Evolutionary conservation across 345 rosid genomes (phyloP).

Genomic region (Diplotaxis tenuifolia): DNA sequence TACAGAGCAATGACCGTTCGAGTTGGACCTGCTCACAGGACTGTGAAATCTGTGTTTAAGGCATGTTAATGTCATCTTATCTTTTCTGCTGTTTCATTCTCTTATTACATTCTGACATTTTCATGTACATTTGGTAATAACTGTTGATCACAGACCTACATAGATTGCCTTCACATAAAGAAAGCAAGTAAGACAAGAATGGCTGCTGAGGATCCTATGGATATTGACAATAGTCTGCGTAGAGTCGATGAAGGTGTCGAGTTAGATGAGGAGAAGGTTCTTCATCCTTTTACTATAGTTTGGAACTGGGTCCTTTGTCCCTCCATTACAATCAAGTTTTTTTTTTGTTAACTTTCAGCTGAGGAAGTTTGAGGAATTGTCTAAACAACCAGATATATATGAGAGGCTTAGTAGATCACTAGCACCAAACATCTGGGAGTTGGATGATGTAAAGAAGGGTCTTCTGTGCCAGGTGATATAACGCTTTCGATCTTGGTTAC

Average conservation of each 20-base stretch:
- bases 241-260: conserved; percentile 63
- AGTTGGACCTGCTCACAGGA: conserved; percentile 80
- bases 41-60: conserved; percentile 95
- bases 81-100: background rate
- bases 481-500: background rate
- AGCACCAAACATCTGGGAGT: conserved; percentile 95
- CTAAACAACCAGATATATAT: conserved; percentile 73
- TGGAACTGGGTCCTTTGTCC: no score
- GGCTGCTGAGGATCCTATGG: conserved; percentile 75
- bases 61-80: conserved; percentile 38
- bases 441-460: conserved; percentile 92
- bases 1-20: conserved; percentile 96
- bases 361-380: conserved; percentile 60
- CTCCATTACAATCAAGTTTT: background rate
- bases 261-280: conserved; percentile 70
- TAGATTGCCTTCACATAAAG: conserved; percentile 90
- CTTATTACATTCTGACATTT: conserved; percentile 7
- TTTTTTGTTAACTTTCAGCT: conserved; percentile 46
- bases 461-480: conserved; percentile 81
- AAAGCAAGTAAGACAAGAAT: conserved; percentile 83
- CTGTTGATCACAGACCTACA: conserved; percentile 58
- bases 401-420: conserved; percentile 80
- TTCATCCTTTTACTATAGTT: background rate
- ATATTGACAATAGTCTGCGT: conserved; percentile 55
- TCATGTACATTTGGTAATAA: conserved; percentile 9